Evolutionary conservation across 2,329 filamentous ascomycete species (phyloP).

Genomic region (Talaromyces rugulosus): DNA sequence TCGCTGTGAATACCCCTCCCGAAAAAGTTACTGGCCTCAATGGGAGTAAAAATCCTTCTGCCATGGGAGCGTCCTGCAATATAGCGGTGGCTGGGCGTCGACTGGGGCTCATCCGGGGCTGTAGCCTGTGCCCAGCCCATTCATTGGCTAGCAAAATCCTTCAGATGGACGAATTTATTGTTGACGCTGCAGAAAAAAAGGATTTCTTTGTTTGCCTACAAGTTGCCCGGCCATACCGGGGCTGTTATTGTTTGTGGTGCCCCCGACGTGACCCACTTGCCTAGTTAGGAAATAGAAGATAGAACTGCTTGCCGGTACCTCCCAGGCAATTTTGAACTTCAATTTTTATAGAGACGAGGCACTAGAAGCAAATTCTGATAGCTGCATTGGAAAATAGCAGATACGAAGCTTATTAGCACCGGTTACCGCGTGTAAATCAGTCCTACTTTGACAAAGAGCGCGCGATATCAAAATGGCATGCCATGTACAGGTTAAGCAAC

Average conservation of each 20-base stretch:
- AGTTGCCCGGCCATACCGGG: background rate
- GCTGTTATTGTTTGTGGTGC: background rate
- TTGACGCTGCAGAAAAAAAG: background rate
- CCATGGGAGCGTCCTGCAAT: too few relatives aligned
- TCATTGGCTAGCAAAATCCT: too few relatives aligned
- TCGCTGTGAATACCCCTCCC: too few relatives aligned
- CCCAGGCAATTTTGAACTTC: background rate
- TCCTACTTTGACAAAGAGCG: background rate
- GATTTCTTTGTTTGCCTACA: background rate
- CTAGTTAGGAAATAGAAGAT: background rate
- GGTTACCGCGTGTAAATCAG: background rate
- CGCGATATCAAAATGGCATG: background rate
- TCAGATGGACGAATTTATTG: background rate
- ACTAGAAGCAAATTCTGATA: background rate
- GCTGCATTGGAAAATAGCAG: background rate
- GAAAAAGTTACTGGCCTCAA: too few relatives aligned
- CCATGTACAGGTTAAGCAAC: background rate
- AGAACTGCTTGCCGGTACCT: background rate
- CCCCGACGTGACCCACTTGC: background rate
- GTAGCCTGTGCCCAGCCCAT: too few relatives aligned
- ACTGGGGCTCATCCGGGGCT: too few relatives aligned
- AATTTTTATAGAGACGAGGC: background rate
- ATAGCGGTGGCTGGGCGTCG: too few relatives aligned
- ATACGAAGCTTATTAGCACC: background rate
- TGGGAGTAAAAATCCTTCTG: too few relatives aligned